phyloP scores from a whole-genome alignment of 345 rosid species.

The Toxicodendron radicans region DNA sequence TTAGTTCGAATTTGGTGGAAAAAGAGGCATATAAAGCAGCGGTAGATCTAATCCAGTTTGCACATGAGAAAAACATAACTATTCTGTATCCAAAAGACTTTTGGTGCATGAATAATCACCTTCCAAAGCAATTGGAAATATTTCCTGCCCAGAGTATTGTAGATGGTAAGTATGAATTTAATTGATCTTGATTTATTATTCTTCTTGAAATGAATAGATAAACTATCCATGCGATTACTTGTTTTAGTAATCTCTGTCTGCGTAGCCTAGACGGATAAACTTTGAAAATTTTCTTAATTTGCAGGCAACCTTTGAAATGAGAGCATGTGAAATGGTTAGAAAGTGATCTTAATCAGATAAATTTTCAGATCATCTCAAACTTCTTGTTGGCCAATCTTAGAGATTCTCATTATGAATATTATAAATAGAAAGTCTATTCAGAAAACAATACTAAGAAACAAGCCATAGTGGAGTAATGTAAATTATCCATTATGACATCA shows the following conservation, averaged over 20 bases:
- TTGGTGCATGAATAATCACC: constrained; percentile 44
- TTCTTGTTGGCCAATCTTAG: background rate
- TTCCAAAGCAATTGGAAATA: constrained; percentile 34
- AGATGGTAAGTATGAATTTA: constrained; percentile 42
- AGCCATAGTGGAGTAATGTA: background rate
- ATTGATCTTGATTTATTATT: constrained; percentile 1
- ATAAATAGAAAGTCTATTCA: background rate
- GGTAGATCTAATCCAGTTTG: constrained; percentile 43
- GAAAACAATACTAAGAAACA: background rate
- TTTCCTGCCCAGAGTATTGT: constrained; percentile 41
- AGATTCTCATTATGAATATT: background rate
- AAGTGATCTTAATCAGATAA: background rate
- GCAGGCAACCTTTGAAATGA: background rate
- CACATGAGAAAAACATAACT: constrained; percentile 35
- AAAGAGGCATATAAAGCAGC: constrained; percentile 46
- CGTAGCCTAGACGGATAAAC: background rate
- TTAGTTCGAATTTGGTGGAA: constrained; percentile 50
- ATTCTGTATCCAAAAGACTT: constrained; percentile 57
- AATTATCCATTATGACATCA: background rate
- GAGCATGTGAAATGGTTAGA: background rate
- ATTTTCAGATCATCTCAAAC: background rate
- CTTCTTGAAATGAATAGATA: background rate
- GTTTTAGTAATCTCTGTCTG: background rate
- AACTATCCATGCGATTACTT: background rate
- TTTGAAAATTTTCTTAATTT: background rate